Conservation (phyloP, 495 filamentous ascomycete species). For the Penicillium simplicissimum region DNA sequence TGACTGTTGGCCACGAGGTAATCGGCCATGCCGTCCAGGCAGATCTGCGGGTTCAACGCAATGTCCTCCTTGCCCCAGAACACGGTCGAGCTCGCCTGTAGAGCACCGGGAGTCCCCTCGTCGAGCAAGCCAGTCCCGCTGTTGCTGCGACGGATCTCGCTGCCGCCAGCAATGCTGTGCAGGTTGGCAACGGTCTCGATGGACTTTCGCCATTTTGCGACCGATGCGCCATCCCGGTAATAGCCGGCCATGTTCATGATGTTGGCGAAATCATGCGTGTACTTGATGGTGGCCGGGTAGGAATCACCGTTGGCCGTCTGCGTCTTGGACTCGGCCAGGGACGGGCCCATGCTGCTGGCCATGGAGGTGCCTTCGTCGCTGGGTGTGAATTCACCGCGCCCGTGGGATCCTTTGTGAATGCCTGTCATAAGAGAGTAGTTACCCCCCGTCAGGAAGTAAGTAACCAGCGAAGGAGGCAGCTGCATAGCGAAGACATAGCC, state of each 20-base stretch:
- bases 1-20: conserved; percentile 43
- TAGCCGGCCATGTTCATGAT: conserved; percentile 46
- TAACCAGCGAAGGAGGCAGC: conserved; percentile 41
- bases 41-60: conserved; percentile 39
- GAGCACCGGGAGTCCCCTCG: conserved; percentile 41
- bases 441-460: conserved; percentile 40
- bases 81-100: conserved; percentile 52
- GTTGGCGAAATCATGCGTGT: conserved; percentile 31
- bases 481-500: conserved; percentile 55
- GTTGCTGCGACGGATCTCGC: conserved; percentile 28
- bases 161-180: conserved; percentile 37
- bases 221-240: conserved; percentile 49
- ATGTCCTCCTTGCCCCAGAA: conserved; percentile 53
- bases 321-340: conserved; percentile 33
- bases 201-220: conserved; percentile 47
- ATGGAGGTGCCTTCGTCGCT: conserved; percentile 43
- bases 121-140: conserved; percentile 49
- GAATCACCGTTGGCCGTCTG: conserved; percentile 33
- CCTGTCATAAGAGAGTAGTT: conserved; percentile 44
- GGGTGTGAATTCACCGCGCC: conserved; percentile 26
- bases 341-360: conserved; percentile 46
- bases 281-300: conserved; percentile 34
- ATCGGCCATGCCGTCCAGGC: conserved; percentile 45
- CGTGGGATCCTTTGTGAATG: conserved; percentile 35
- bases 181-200: conserved; percentile 47